These are phyloP conservation scores for Russula brevipes DNA, from an alignment of 768 basidiomycete species.

Conservation along the genomic window DNA sequence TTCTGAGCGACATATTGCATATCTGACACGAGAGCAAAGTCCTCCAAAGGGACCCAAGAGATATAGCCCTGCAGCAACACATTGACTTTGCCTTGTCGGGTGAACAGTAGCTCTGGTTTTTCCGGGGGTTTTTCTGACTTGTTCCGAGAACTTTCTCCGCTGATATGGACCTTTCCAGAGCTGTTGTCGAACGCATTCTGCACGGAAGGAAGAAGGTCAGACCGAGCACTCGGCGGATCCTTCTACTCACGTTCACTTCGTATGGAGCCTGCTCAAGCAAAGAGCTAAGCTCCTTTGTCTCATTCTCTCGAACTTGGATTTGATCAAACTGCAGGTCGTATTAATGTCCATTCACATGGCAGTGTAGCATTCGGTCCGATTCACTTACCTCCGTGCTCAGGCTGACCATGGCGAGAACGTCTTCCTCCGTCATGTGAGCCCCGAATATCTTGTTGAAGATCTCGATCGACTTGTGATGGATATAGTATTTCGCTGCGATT, in stretches of 20 bases:
- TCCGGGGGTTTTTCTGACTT: not conserved
- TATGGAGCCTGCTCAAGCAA: slow-evolving; percentile 71
- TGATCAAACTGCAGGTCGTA: slow-evolving; percentile 70
- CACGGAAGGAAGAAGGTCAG: not conserved
- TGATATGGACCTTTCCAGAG: slow-evolving; percentile 15
- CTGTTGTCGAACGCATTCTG: slow-evolving; percentile 16
- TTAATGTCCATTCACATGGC: slow-evolving; percentile 4
- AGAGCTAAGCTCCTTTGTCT: slow-evolving; percentile 72
- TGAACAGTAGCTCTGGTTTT: slow-evolving; percentile 10
- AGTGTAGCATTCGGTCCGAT: not conserved
- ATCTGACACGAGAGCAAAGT: slow-evolving; percentile 96
- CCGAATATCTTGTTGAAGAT: slow-evolving; percentile 77
- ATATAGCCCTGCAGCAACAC: slow-evolving; percentile 90
- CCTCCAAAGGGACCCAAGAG: slow-evolving; percentile 73
- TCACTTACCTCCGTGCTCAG: slow-evolving; percentile 79
- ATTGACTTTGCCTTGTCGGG: slow-evolving; percentile 78
- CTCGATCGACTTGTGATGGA: slow-evolving; percentile 79
- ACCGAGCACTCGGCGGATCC: slow-evolving; percentile 43
- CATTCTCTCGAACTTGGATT: slow-evolving; percentile 88
- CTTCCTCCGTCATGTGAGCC: slow-evolving; percentile 86
- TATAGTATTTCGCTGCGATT: slow-evolving; percentile 96
- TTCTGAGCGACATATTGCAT: slow-evolving; percentile 93
- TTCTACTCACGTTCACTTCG: slow-evolving; percentile 48
- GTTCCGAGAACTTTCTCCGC: slow-evolving; percentile 15
- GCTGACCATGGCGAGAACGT: slow-evolving; percentile 80